A percentile compares a stretch with the other conserved stretches of the same genome.
Evolutionary conservation across 78 protist species (phyloP).

Genomic region (Neovahlkampfia damariscottae): DNA sequence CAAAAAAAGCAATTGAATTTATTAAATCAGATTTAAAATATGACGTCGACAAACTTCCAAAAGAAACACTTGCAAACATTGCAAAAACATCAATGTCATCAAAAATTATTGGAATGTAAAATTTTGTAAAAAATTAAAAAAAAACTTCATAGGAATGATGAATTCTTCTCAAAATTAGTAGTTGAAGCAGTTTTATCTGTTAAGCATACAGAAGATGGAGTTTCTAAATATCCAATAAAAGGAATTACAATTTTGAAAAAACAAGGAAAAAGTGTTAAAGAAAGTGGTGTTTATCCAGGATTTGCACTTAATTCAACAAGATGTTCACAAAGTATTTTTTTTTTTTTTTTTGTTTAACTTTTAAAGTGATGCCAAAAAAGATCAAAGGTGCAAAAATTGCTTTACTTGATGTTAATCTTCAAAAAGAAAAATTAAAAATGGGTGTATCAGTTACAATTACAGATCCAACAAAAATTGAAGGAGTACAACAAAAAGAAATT

Average conservation of each 20-base stretch:
- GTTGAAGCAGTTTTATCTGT: constrained; percentile 85
- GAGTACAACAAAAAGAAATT: constrained; percentile 52
- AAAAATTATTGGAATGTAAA: constrained; percentile 85
- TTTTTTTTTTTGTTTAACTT: too few relatives aligned
- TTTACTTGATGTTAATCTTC: constrained; percentile 84
- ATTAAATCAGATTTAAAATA: constrained; percentile 47
- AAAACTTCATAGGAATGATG: too few relatives aligned
- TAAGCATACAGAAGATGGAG: constrained; percentile 64
- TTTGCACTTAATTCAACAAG: constrained; percentile 82
- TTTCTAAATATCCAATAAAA: constrained; percentile 78
- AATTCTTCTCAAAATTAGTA: constrained; percentile 82
- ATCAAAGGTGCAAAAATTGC: constrained; percentile 91
- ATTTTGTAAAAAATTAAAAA: too few relatives aligned
- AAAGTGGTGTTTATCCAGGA: constrained; percentile 69
- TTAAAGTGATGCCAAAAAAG: constrained; percentile 71
- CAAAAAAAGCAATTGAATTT: constrained; percentile 73
- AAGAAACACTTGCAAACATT: constrained; percentile 70
- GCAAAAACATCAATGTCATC: constrained; percentile 95
- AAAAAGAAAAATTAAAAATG: constrained; percentile 55
- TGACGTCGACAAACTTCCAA: constrained; percentile 53
- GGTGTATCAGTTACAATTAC: constrained; percentile 77
- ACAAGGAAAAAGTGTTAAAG: constrained; percentile 81
- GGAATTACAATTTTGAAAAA: constrained; percentile 86
- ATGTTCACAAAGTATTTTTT: constrained; percentile 69
- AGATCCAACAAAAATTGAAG: constrained; percentile 85